These are phyloP conservation scores for Globisporangium spinosum DNA, from an alignment of 352 stramenopile species.

Conservation along the genomic window DNA sequence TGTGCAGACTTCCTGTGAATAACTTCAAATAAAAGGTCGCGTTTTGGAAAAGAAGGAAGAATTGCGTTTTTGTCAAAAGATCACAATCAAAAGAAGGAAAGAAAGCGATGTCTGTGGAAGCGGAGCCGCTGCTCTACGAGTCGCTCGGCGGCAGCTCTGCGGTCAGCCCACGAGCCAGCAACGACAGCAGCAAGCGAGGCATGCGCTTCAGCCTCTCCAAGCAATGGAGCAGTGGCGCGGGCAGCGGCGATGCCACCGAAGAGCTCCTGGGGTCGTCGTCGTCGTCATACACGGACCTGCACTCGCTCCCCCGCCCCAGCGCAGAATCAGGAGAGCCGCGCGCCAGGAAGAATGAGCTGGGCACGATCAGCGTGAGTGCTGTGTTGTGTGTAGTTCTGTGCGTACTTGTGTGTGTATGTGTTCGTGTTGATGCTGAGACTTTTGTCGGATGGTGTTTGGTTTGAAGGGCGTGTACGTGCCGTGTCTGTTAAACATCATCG, in stretches of 20 bases:
- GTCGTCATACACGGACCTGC: slow-evolving; percentile 43
- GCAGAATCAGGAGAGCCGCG: neutral
- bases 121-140: slow-evolving; percentile 37
- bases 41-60: neutral
- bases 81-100: neutral
- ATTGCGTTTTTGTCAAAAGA: neutral
- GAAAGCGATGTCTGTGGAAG: slow-evolving; percentile 24
- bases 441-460: neutral
- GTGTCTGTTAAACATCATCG: slow-evolving; percentile 89
- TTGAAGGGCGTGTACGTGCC: slow-evolving; percentile 79
- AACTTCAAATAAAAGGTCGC: neutral
- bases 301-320: slow-evolving; percentile 26
- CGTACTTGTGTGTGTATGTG: neutral
- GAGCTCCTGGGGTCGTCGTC: slow-evolving; percentile 11
- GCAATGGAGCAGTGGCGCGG: slow-evolving; percentile 12
- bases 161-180: neutral
- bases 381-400: neutral
- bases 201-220: slow-evolving; percentile 13
- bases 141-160: slow-evolving; percentile 18
- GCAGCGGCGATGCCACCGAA: slow-evolving; percentile 2
- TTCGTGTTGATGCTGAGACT: neutral
- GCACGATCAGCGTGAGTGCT: slow-evolving; percentile 38
- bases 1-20: neutral
- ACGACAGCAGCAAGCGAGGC: neutral
- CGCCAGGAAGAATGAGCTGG: slow-evolving; percentile 30